phyloP scores from a whole-genome alignment of 495 filamentous ascomycete species.

The Tuber umbilicatum region DNA sequence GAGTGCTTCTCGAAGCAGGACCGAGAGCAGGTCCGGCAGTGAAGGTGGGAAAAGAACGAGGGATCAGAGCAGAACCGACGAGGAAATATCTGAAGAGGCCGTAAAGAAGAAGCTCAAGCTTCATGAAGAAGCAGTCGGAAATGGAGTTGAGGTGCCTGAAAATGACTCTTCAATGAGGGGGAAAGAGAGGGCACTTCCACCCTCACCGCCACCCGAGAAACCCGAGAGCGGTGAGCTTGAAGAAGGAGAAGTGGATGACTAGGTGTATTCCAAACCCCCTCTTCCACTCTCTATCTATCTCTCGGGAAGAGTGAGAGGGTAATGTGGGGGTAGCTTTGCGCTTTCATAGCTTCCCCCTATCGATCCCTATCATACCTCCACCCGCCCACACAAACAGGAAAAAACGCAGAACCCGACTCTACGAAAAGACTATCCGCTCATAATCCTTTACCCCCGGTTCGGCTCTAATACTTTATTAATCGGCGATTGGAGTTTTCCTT shows the following conservation, averaged over 20 bases:
- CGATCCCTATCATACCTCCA: neutral
- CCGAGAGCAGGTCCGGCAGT: conserved; percentile 36
- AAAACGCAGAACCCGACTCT: neutral
- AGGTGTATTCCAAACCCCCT: neutral
- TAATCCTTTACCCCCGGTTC: neutral
- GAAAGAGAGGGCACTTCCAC: conserved; percentile 16
- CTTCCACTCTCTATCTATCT: neutral
- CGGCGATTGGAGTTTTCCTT: neutral
- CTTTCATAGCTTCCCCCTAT: neutral
- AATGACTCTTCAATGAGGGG: neutral
- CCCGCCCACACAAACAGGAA: neutral
- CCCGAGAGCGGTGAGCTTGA: conserved; percentile 35
- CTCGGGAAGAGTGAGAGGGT: neutral
- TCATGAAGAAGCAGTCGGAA: conserved; percentile 36
- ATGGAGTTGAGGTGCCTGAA: conserved; percentile 28
- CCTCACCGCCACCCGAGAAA: conserved; percentile 18
- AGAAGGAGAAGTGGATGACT: conserved; percentile 40
- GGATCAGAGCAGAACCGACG: conserved; percentile 43
- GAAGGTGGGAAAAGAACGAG: conserved; percentile 35
- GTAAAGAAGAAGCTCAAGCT: conserved; percentile 45
- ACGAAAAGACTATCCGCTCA: neutral
- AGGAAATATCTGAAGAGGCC: conserved; percentile 43
- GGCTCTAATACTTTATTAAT: neutral
- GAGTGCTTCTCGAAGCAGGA: conserved; percentile 37
- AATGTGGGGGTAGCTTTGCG: neutral